Conservation (phyloP, 148 eudicot species). For the Persicaria maculosa region DNA sequence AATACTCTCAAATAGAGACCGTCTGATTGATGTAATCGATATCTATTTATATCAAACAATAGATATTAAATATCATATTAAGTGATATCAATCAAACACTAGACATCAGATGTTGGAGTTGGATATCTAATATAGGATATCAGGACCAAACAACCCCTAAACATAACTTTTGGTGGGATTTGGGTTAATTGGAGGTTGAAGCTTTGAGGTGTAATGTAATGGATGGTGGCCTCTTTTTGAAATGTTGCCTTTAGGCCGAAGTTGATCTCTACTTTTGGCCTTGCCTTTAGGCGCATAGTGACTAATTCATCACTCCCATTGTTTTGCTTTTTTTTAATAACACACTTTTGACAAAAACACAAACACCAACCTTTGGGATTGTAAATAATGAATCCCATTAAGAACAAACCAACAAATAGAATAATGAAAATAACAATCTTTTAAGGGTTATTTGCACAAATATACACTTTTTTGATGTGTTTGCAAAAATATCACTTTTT, state of each 20-base stretch:
- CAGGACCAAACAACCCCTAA: too few species aligned
- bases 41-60: too few species aligned
- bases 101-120: too few species aligned
- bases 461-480: too few species aligned
- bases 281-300: conserved; percentile 1
- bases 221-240: background rate
- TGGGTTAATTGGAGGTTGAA: background rate
- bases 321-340: background rate
- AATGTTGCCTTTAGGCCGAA: background rate
- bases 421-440: background rate
- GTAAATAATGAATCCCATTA: background rate
- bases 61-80: too few species aligned
- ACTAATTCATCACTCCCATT: background rate
- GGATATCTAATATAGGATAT: too few species aligned
- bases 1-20: too few species aligned
- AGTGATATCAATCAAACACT: too few species aligned
- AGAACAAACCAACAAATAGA: background rate
- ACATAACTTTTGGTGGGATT: too few species aligned
- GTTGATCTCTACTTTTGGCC: background rate
- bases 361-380: background rate
- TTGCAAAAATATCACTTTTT: too few species aligned
- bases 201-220: background rate
- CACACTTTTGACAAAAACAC: conserved; percentile 4
- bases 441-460: too few species aligned
- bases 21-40: too few species aligned